These are phyloP conservation scores for Beauveria varroae DNA, from an alignment of 2,329 filamentous ascomycete species.

Conservation along the genomic window DNA sequence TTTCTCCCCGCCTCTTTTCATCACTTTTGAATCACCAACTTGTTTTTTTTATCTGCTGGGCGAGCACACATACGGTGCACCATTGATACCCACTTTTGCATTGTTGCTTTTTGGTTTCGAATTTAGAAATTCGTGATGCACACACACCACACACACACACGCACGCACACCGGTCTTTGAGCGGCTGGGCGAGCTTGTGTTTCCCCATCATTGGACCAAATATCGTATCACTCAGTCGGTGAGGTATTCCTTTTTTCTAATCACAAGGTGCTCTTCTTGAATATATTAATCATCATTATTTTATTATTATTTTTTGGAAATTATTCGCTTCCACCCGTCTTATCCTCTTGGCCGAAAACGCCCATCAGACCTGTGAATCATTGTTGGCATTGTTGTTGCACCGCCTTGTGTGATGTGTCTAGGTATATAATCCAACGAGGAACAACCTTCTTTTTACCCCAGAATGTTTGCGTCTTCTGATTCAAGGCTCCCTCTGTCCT, in stretches of 20 bases:
- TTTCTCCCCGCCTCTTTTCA: not conserved
- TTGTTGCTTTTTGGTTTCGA: too few relatives aligned
- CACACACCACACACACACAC: not conserved
- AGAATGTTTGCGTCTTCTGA: not conserved
- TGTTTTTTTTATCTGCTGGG: not conserved
- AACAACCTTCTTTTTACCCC: too few relatives aligned
- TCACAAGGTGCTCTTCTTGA: too few relatives aligned
- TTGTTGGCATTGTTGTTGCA: too few relatives aligned
- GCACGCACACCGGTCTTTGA: slow-evolving; percentile 4
- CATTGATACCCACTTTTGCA: not conserved
- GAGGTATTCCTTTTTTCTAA: not conserved
- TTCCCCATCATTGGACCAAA: not conserved
- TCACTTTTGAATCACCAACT: not conserved
- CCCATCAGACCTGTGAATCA: too few relatives aligned
- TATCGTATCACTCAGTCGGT: not conserved
- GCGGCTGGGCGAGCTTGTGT: not conserved
- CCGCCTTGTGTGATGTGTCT: too few relatives aligned
- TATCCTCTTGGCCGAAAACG: too few relatives aligned
- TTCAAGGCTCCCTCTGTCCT: not conserved
- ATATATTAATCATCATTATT: not conserved
- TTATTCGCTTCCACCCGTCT: too few relatives aligned
- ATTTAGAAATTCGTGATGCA: not conserved
- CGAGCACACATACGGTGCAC: not conserved
- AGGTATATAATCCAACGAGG: too few relatives aligned
- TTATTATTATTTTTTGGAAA: not conserved